These are phyloP conservation scores for Saccharomycopsis hybrid DNA, from an alignment of 1,139 yeast species.

Conservation along the genomic window DNA sequence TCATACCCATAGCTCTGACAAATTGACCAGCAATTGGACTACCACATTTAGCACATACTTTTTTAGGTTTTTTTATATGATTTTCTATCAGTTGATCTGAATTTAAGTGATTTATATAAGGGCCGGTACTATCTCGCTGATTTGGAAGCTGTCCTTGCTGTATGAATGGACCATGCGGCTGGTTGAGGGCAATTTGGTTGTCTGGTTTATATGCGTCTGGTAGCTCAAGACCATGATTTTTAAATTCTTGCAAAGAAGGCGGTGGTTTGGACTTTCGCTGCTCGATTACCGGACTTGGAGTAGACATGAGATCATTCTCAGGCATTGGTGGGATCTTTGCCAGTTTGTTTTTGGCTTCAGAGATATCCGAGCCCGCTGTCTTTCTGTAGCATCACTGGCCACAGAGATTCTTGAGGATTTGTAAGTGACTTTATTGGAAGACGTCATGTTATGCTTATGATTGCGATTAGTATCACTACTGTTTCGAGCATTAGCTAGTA, in stretches of 20 bases:
- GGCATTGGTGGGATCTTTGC: conserved; percentile 33
- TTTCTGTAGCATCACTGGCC: too few relatives aligned
- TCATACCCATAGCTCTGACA: conserved; percentile 74
- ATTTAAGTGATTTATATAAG: too few relatives aligned
- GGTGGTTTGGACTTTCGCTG: conserved; percentile 11
- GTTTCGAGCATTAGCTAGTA: neutral
- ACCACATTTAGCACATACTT: conserved; percentile 58
- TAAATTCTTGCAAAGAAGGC: conserved; percentile 12
- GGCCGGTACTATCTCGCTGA: neutral
- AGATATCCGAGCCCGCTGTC: too few relatives aligned
- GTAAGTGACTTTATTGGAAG: neutral
- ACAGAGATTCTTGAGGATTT: neutral
- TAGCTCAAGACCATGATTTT: conserved; percentile 11
- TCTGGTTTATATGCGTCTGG: neutral
- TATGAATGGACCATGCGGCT: neutral
- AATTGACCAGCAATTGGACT: conserved; percentile 70
- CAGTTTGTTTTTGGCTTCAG: conserved; percentile 23
- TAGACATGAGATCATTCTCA: conserved; percentile 4
- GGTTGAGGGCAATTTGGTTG: neutral
- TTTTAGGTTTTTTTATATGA: conserved; percentile 27
- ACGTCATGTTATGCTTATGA: too few relatives aligned
- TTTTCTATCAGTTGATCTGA: neutral
- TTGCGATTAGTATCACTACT: too few relatives aligned
- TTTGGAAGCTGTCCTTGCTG: neutral
- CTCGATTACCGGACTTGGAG: neutral